Evolutionary conservation across 2,329 filamentous ascomycete species (phyloP), one percentile per base, ranked within the genome.

Genomic region (Ascochyta fabae): DNA sequence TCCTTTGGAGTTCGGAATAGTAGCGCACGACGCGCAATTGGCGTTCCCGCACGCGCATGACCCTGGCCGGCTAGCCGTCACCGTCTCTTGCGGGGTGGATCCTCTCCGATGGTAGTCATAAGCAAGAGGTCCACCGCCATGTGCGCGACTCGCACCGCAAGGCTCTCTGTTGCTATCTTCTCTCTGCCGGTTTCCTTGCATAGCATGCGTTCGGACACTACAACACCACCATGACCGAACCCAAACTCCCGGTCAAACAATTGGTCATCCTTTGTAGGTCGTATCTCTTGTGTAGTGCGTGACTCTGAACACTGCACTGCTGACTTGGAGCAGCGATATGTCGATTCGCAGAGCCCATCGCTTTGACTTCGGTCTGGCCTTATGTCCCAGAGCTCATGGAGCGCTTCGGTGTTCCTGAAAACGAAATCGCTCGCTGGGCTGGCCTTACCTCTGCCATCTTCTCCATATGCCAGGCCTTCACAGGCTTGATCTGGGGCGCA

Each of bases 311-410:
- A 46, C 56, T 51, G 53, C 19, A 46, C 56, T 51, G 53, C 60
- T 59, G 19, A 49, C 48, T 15, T 23, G 59, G 48, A 47, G n/a
- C 67, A 96, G 92, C 92, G 74, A 91, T 96, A 81, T 93, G 96
- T 72, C 91, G 93, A 60, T 86, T 97, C 64, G 91, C 92, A 48
- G 93, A 97, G 77, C 93, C 93, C 22, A 94, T 97, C 67, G 92
- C 93, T 46, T 84, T 97, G 61, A 96, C 92, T 1, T 95, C 91
- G 70, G 95, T 96, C 76, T 96, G 94, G 68, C 93, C 93, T 19
- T 97, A 96, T 91, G 58, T 96, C 88, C 34, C 94, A 91, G 75
- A 77, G 48, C 75, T 77, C 66, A 76, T 78, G 66, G 73, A 77
- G 56, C 71, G 66, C 4, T 77, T 78, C 53, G 71, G 72, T 33